Conservation (phyloP, 2,329 filamentous ascomycete species). For the Drechslerella dactyloides region DNA sequence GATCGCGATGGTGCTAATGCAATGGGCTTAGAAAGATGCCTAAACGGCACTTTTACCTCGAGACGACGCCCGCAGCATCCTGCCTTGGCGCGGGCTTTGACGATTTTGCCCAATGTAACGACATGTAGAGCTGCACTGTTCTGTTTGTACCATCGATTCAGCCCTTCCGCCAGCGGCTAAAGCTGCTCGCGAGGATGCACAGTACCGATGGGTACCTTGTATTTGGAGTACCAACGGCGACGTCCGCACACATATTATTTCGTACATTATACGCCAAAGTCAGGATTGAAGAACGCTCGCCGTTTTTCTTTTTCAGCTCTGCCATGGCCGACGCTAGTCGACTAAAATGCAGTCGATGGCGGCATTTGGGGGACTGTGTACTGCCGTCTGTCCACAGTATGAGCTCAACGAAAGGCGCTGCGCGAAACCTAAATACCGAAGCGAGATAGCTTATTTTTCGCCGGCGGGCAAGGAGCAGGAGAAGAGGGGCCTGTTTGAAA, state of each 20-base stretch:
- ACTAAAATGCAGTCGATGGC: too few species aligned
- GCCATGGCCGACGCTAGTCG: conserved; percentile 7
- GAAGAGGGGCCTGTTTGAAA: conserved; percentile 29
- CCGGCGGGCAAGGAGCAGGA: not conserved
- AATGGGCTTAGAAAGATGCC: conserved; percentile 42
- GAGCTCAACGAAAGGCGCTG: too few species aligned
- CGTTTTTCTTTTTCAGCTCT: conserved; percentile 6
- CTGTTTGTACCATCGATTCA: conserved; percentile 32
- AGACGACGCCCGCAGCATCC: not conserved
- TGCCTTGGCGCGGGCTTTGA: not conserved
- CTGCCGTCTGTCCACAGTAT: too few species aligned
- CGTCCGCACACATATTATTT: not conserved
- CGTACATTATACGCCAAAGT: conserved; percentile 3
- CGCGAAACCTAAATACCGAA: conserved; percentile 50
- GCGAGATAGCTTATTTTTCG: conserved; percentile 51
- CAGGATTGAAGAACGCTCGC: conserved; percentile 38
- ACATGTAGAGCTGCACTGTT: not conserved
- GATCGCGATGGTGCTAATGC: conserved; percentile 38
- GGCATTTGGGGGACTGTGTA: too few species aligned
- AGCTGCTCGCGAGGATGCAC: conserved; percentile 29
- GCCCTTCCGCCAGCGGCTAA: conserved; percentile 48
- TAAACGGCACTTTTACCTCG: conserved; percentile 23
- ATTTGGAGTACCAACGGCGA: not conserved
- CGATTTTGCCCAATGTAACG: not conserved
- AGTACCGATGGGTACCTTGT: conserved; percentile 39